Conservation (phyloP, 306 rosid genomes). For the Clitoria ternatea region DNA sequence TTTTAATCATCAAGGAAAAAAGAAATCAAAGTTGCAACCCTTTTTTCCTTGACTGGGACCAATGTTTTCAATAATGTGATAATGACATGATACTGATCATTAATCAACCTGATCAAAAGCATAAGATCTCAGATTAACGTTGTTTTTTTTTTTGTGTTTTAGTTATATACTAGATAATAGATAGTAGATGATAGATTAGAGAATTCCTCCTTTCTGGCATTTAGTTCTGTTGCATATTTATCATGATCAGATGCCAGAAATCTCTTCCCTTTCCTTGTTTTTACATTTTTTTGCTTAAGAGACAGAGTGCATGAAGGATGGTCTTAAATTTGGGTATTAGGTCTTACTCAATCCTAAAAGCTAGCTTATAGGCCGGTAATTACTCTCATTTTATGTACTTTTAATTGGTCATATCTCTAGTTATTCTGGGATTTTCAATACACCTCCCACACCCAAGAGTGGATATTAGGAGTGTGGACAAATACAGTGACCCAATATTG, state of each 20-base stretch:
- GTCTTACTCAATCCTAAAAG: too few relatives aligned
- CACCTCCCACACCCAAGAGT: too few relatives aligned
- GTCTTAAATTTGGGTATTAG: too few relatives aligned
- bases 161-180: background rate
- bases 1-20: background rate
- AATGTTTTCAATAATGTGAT: background rate
- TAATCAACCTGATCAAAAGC: background rate
- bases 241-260: background rate
- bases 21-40: background rate
- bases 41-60: background rate
- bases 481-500: too few relatives aligned
- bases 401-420: too few relatives aligned
- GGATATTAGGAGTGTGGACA: too few relatives aligned
- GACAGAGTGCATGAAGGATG: background rate
- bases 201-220: background rate
- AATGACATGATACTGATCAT: background rate
- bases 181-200: too few relatives aligned
- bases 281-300: slow-evolving; percentile 4
- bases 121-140: background rate
- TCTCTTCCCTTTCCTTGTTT: background rate
- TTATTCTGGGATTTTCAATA: too few relatives aligned
- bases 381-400: too few relatives aligned
- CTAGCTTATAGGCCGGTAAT: too few relatives aligned
- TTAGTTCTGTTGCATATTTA: background rate
- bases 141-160: background rate